Evolutionary conservation across 805 yeast genomes (phyloP).

Genomic region (Candida xyloterini): DNA sequence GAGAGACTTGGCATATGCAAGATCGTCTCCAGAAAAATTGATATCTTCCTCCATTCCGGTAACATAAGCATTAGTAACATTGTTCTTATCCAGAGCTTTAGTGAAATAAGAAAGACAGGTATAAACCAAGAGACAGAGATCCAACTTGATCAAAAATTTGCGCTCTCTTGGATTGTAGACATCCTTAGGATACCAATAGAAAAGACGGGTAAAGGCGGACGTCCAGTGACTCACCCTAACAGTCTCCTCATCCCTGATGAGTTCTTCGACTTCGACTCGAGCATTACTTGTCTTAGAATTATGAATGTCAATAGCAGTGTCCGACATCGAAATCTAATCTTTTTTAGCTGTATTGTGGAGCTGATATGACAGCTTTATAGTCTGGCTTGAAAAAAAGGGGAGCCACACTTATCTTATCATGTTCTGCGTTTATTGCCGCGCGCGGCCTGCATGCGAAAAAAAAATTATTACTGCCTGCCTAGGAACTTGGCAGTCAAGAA

Average conservation of each 20-base stretch:
- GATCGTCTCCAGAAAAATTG: slow-evolving; percentile 50
- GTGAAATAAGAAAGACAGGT: slow-evolving; percentile 61
- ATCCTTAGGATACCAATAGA: slow-evolving; percentile 40
- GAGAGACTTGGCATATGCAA: slow-evolving; percentile 33
- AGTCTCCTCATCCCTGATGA: slow-evolving; percentile 32
- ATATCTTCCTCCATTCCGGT: slow-evolving; percentile 59
- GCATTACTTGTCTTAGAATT: slow-evolving; percentile 2
- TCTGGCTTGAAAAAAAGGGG: not conserved
- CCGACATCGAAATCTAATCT: not conserved
- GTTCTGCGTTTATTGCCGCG: slow-evolving; percentile 2
- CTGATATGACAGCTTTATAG: not conserved
- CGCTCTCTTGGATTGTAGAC: slow-evolving; percentile 31
- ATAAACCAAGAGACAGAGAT: slow-evolving; percentile 46
- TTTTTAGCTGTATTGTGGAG: too few relatives aligned
- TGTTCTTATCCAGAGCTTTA: slow-evolving; percentile 60
- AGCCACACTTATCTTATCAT: slow-evolving; percentile 9
- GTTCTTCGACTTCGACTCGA: slow-evolving; percentile 14
- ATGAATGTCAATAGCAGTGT: slow-evolving; percentile 6
- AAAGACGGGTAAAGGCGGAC: slow-evolving; percentile 52
- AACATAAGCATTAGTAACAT: slow-evolving; percentile 63
- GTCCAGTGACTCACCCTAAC: slow-evolving; percentile 45
- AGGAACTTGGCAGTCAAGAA: not conserved
- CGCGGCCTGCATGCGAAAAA: slow-evolving; percentile 1
- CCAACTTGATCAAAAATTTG: slow-evolving; percentile 50
- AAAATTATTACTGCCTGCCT: not conserved